phyloP scores from a whole-genome alignment of 768 basidiomycete genomes.

The Boletus sensibilis region DNA sequence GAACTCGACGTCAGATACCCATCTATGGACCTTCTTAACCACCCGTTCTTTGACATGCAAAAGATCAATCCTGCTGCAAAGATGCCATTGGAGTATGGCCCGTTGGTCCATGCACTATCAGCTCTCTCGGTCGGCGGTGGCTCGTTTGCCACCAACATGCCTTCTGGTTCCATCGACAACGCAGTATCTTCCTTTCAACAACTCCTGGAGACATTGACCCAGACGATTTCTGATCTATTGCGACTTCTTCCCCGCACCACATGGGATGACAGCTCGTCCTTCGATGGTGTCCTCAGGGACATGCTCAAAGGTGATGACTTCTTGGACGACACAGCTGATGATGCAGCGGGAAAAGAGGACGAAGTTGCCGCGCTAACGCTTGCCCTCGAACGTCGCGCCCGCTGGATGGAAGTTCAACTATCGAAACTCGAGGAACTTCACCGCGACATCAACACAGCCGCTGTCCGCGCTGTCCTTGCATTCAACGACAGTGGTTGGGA shows the following conservation, averaged over 20 bases:
- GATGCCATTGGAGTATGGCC: slow-evolving; percentile 81
- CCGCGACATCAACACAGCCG: slow-evolving; percentile 86
- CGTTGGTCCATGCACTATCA: slow-evolving; percentile 81
- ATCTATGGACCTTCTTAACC: slow-evolving; percentile 60
- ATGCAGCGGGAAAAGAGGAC: slow-evolving; percentile 66
- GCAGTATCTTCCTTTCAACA: slow-evolving; percentile 90
- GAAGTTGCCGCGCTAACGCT: slow-evolving; percentile 82
- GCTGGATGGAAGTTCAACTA: slow-evolving; percentile 91
- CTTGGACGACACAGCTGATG: slow-evolving; percentile 71
- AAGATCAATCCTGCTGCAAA: slow-evolving; percentile 74
- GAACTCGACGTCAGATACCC: slow-evolving; percentile 64
- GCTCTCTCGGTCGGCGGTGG: slow-evolving; percentile 84
- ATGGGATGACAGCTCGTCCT: slow-evolving; percentile 89
- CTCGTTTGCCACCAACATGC: slow-evolving; percentile 75
- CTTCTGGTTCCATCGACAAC: slow-evolving; percentile 86
- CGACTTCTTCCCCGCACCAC: slow-evolving; percentile 84
- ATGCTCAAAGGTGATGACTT: slow-evolving; percentile 90
- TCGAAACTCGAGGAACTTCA: slow-evolving; percentile 88
- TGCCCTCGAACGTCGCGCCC: slow-evolving; percentile 83
- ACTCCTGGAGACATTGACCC: slow-evolving; percentile 82
- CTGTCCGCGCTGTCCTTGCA: slow-evolving; percentile 75
- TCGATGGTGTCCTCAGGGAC: slow-evolving; percentile 80
- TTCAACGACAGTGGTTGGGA: slow-evolving; percentile 90
- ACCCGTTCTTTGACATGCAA: slow-evolving; percentile 73
- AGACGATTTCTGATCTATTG: slow-evolving; percentile 84